Base-by-base conservation (phyloP, 306 rosid species). In the Vigna unguiculata region DNA sequence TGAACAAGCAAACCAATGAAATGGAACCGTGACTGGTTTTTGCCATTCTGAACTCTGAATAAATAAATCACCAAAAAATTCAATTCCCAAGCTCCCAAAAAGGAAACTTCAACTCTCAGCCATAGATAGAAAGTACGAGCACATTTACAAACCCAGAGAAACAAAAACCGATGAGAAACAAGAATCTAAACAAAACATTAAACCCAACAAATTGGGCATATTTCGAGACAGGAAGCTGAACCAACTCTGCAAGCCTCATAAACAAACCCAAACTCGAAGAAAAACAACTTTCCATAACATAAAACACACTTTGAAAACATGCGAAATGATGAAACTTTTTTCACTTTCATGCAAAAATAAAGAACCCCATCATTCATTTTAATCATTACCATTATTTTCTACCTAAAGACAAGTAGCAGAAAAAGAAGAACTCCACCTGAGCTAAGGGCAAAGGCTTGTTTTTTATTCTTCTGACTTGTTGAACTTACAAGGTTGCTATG, bases 401-500 rank as follows among this genome's bases (percentile, higher is more conserved):
- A 79, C 66, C 62, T 57, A 66, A 67, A 71, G 75, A 61, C 41
- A 54, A 74, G 48, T 16, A 76, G 74, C 41, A 49, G 11, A 67
- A 75, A 77, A 76, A 32, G 20, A 52, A 75, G 47, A 87, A 78
- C 67, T 67, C 71, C 68, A 71, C 84, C 78, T 52, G 77, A 73
- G 47, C 3, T 19, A 43, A 49, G 63, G n/a, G 52, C 53, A 40
- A 57, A 43, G 21, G 32, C 3, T 38, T 28, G 3, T 4, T 4
- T 28, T 28, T 25, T 64, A 59, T 22, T 40, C 19, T 40, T 41
- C 62, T 71, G 67, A 68, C 61, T 78, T 47, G 54, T 22, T 14
- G 73, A 65, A 59, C n/a, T 65, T 54, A 32, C 65, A 82, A 75
- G 45, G 70, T 40, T 54, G 64, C 62, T 34, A 47, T 54, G 64